A percentile compares a stretch with the other conserved stretches of the same genome.
Evolutionary conservation across 495 filamentous ascomycete genomes (phyloP).

Genomic region (Cercophora scortea): DNA sequence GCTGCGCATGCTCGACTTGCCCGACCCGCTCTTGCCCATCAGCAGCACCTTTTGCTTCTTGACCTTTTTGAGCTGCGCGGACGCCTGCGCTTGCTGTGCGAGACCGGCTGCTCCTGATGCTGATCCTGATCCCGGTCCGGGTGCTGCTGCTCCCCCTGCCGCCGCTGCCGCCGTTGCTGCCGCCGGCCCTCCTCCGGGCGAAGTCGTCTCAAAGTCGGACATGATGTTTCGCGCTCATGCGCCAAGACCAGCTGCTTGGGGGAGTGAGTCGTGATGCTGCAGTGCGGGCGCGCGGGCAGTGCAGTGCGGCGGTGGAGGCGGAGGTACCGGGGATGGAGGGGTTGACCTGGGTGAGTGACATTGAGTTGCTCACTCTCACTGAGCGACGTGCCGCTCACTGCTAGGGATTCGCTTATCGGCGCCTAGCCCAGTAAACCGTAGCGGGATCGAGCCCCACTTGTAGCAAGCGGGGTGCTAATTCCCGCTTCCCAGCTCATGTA

Average conservation of each 20-base stretch:
- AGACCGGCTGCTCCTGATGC: neutral
- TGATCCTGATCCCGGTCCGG: neutral
- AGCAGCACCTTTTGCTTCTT: slow-evolving; percentile 56
- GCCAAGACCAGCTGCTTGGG: neutral
- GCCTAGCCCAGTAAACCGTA: too few relatives aligned
- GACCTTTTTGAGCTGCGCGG: slow-evolving; percentile 42
- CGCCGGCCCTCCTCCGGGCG: neutral
- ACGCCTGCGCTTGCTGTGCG: slow-evolving; percentile 3
- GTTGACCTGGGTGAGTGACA: too few relatives aligned
- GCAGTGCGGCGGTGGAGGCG: too few relatives aligned
- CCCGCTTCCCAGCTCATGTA: too few relatives aligned
- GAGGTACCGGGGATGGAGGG: too few relatives aligned
- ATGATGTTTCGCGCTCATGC: slow-evolving; percentile 8
- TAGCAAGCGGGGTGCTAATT: too few relatives aligned
- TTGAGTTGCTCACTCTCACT: too few relatives aligned
- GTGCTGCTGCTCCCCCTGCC: neutral
- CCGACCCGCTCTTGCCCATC: slow-evolving; percentile 94
- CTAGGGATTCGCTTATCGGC: too few relatives aligned
- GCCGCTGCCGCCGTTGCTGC: neutral
- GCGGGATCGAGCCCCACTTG: too few relatives aligned
- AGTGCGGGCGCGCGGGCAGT: too few relatives aligned
- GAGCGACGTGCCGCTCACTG: too few relatives aligned
- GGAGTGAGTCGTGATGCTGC: neutral
- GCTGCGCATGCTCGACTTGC: slow-evolving; percentile 97
- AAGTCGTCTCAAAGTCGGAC: slow-evolving; percentile 14